phyloP scores from a whole-genome alignment of 805 yeast genomes.

The Yarrowia sp. region DNA sequence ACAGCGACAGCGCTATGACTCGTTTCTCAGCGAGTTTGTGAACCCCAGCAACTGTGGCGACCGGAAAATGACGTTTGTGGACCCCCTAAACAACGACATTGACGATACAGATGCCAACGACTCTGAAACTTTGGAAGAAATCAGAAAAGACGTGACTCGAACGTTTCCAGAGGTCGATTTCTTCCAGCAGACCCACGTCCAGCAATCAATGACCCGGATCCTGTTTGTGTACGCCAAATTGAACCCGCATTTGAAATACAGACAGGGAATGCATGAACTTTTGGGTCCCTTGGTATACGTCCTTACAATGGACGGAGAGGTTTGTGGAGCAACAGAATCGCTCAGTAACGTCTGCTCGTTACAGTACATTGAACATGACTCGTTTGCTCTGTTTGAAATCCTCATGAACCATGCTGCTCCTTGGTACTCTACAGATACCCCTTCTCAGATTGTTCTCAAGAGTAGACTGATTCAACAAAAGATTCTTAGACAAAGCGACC shows the following conservation, averaged over 20 bases:
- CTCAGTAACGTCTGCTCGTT: conserved; percentile 14
- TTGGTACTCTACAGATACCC: conserved; percentile 45
- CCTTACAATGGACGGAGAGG: conserved; percentile 36
- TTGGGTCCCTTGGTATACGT: conserved; percentile 55
- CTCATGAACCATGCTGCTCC: conserved; percentile 48
- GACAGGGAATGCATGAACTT: conserved; percentile 65
- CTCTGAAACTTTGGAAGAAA: conserved; percentile 43
- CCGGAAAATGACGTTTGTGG: conserved; percentile 28
- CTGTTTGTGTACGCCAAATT: conserved; percentile 58
- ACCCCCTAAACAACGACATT: conserved; percentile 17
- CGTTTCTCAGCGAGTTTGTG: conserved; percentile 29
- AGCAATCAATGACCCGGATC: conserved; percentile 51
- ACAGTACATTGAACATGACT: conserved; percentile 47
- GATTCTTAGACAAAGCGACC: conserved; percentile 47
- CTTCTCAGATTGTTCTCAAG: conserved; percentile 46
- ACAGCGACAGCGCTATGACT: conserved; percentile 8
- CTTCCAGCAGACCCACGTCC: conserved; percentile 46
- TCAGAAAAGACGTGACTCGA: conserved; percentile 49
- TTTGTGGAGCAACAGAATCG: neutral
- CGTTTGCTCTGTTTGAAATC: conserved; percentile 47
- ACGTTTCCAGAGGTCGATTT: conserved; percentile 50
- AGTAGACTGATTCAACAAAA: conserved; percentile 49
- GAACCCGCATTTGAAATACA: conserved; percentile 57
- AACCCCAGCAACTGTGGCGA: conserved; percentile 18
- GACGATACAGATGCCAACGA: conserved; percentile 1